phyloP scores from a whole-genome alignment of 208 protist species.

The Histomonas meleagridis region DNA sequence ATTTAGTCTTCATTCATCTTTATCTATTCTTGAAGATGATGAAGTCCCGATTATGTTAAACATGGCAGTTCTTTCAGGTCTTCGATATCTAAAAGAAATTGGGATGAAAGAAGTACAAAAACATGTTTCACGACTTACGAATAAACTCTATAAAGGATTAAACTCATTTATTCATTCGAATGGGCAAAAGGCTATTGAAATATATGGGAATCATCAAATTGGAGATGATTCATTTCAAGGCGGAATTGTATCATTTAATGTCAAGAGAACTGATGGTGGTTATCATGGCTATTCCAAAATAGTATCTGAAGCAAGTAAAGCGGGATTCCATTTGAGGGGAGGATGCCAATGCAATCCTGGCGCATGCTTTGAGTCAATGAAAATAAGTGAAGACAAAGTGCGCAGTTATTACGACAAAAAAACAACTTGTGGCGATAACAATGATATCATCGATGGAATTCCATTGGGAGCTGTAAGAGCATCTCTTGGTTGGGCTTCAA shows the following conservation, averaged over 20 bases:
- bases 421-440: conserved; percentile 37
- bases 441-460: conserved; percentile 37
- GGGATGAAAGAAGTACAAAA: background rate
- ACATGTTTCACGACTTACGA: background rate
- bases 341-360: conserved; percentile 41
- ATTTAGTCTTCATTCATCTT: background rate
- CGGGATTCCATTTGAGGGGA: conserved; percentile 27
- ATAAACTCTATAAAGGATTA: background rate
- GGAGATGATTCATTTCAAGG: background rate
- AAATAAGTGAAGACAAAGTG: conserved; percentile 30
- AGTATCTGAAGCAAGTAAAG: background rate
- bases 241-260: conserved; percentile 32
- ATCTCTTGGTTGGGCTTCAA: conserved; percentile 39
- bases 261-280: background rate
- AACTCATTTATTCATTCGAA: background rate
- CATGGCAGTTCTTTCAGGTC: background rate
- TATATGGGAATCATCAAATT: conserved; percentile 35
- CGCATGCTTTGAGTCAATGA: conserved; percentile 33
- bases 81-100: background rate
- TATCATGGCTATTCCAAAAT: conserved; percentile 1
- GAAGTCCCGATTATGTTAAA: background rate
- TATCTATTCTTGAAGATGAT: conserved; percentile 34
- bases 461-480: conserved; percentile 36
- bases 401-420: background rate
- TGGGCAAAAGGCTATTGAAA: background rate